Base-by-base conservation (phyloP, 2,329 filamentous ascomycete genomes). In the Aspergillus latus region DNA sequence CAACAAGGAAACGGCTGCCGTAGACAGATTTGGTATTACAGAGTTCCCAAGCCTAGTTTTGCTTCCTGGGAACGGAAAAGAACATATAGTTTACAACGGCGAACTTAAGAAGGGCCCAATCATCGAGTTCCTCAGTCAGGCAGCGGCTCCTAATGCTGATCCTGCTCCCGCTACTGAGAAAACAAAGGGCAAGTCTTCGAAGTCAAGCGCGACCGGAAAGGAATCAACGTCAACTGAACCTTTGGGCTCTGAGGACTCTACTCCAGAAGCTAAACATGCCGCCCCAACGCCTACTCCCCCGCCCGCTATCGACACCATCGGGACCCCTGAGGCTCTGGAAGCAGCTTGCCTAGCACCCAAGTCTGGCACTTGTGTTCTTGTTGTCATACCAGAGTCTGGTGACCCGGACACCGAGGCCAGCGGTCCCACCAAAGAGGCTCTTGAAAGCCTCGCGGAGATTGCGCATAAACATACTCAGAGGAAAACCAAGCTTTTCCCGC, bases 41-140 rank as follows among this genome's bases (percentile, higher is more conserved):
- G 85, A 87, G 49, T 96, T 90, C 70, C 95, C 94, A 0, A 86
- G 88, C 0, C 78, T 99, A 43, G 78, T 97, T 2, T 83, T 97
- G 13, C 74, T 99, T 4, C 89, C 91, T 0, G 88, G 85, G 28
- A 85, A 84, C 21, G 81, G 85, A 48, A 80, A 86, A 49, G 85
- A 91, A 16, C 80, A 85, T 2, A 78, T 94, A 54, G 76, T 86
- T 43, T 96, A 96, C 69, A 80, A 89, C 29, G 93, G 92, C 42
- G 88, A 94, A 63, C 78, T 96, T 71, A 94, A 92, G 74, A 96
- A 96, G 78, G 85, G 87, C 15, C 82, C 83, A 34, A 88, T 99
- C 74, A 79, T 92, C 57, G 80, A 86, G 40, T 99, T 97, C 77
- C 80, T 99, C 43, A 88, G 87, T 2, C 87, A 95, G 73, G 86